These are phyloP conservation scores for Jaltomata sinuosa DNA, from an alignment of 257 asterid genomes.

Conservation along the genomic window DNA sequence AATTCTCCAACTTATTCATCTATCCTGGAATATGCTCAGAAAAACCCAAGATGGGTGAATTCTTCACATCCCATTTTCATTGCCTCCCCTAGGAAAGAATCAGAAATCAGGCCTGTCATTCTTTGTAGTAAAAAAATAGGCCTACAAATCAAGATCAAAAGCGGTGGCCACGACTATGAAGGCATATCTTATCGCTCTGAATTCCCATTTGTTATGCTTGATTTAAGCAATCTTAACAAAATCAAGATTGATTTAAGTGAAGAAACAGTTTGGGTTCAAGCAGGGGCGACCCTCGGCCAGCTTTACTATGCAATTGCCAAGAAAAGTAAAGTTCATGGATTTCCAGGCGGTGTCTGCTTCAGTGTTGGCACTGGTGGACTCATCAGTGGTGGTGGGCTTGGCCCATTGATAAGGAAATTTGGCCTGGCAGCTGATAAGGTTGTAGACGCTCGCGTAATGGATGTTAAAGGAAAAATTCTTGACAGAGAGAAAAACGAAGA, in stretches of 20 bases:
- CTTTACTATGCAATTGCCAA: constrained; percentile 1
- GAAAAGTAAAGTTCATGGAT: neutral
- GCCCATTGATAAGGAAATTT: neutral
- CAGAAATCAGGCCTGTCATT: neutral
- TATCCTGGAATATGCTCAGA: no score
- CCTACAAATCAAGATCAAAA: neutral
- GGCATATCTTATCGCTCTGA: neutral
- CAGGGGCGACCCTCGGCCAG: constrained; percentile 10
- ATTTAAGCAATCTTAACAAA: neutral
- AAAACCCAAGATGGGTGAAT: neutral
- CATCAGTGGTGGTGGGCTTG: neutral
- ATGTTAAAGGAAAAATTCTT: neutral
- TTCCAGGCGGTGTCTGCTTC: constrained; percentile 7
- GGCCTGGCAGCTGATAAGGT: neutral
- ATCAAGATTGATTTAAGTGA: neutral
- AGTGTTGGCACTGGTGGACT: constrained; percentile 12
- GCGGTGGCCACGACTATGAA: neutral
- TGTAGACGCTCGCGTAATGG: neutral
- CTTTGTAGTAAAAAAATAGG: neutral
- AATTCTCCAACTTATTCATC: no score
- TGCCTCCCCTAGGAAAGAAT: neutral
- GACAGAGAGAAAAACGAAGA: neutral
- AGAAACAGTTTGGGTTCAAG: constrained; percentile 7
- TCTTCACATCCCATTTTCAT: neutral
- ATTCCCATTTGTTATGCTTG: neutral